A percentile compares a stretch with the other conserved stretches of the same genome.
Conservation (phyloP, 139 green algal genomes). For the Chloropicon primus region DNA sequence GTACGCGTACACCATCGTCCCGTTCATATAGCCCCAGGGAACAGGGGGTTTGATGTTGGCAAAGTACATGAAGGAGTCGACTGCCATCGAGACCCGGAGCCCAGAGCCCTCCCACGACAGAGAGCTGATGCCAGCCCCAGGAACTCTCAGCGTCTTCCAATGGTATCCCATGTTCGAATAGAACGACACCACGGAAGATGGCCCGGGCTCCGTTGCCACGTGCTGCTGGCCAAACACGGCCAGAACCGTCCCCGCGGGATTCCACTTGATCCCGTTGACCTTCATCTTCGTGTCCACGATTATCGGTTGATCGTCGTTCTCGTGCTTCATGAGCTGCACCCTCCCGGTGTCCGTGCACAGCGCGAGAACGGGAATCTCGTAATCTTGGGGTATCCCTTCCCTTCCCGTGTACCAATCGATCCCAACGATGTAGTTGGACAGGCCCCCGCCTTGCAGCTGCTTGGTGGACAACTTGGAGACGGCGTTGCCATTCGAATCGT, state of each 20-base stretch:
- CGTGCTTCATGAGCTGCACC: slow-evolving; percentile 58
- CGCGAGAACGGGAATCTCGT: slow-evolving; percentile 1
- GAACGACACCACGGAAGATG: slow-evolving; percentile 39
- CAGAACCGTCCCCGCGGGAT: slow-evolving; percentile 50
- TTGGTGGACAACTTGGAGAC: slow-evolving; percentile 47
- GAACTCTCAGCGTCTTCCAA: slow-evolving; percentile 52
- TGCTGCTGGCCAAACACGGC: slow-evolving; percentile 23
- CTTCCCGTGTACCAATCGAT: slow-evolving; percentile 62
- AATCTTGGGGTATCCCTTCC: background rate
- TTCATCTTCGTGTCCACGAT: slow-evolving; percentile 56
- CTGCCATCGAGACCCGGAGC: slow-evolving; percentile 48
- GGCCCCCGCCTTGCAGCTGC: slow-evolving; percentile 6
- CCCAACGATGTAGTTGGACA: slow-evolving; percentile 30
- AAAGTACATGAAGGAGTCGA: slow-evolving; percentile 65
- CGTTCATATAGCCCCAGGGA: slow-evolving; percentile 57
- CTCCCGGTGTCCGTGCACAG: slow-evolving; percentile 18
- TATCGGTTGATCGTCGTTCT: slow-evolving; percentile 47
- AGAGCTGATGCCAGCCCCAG: slow-evolving; percentile 36
- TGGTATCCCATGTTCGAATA: slow-evolving; percentile 42
- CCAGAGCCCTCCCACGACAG: slow-evolving; percentile 57
- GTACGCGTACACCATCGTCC: slow-evolving; percentile 66
- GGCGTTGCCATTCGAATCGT: slow-evolving; percentile 58
- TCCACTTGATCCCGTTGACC: slow-evolving; percentile 41
- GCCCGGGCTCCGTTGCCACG: background rate
- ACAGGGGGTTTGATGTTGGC: slow-evolving; percentile 45